Evolutionary conservation across 768 basidiomycete genomes (phyloP).

Genomic region (Calocybe gangraenosa): DNA sequence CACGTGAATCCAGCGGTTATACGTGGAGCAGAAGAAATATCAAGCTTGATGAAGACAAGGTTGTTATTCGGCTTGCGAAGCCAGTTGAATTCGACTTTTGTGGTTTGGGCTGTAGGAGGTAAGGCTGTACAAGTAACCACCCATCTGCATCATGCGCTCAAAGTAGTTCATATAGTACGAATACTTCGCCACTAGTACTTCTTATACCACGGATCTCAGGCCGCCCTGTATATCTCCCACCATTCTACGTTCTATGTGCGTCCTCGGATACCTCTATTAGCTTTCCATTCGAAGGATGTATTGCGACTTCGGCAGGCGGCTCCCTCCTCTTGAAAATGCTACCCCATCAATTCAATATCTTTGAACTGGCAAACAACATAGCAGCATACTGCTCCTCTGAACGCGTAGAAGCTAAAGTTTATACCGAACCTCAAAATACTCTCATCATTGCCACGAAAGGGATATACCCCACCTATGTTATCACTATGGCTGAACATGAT

Average conservation of each 20-base stretch:
- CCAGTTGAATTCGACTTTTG: slow-evolving; percentile 21
- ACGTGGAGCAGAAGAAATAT: slow-evolving; percentile 4
- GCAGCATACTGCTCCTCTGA: slow-evolving; percentile 8
- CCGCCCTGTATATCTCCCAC: slow-evolving; percentile 17
- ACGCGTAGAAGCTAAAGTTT: background rate
- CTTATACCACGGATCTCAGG: slow-evolving; percentile 24
- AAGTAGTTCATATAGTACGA: slow-evolving; percentile 17
- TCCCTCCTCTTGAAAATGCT: slow-evolving; percentile 22
- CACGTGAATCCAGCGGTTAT: slow-evolving; percentile 3
- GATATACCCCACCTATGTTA: slow-evolving; percentile 7
- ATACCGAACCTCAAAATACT: background rate
- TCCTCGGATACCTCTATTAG: slow-evolving; percentile 23
- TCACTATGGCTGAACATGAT: background rate
- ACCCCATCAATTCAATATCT: slow-evolving; percentile 10
- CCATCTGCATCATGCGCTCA: background rate
- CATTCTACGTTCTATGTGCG: slow-evolving; percentile 26
- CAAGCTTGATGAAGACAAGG: slow-evolving; percentile 1
- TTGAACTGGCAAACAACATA: slow-evolving; percentile 14
- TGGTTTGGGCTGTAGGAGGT: slow-evolving; percentile 20
- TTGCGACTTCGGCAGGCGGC: slow-evolving; percentile 26
- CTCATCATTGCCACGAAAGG: slow-evolving; percentile 6
- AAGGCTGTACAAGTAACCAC: background rate
- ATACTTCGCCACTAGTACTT: slow-evolving; percentile 25
- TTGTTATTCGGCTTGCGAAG: slow-evolving; percentile 16
- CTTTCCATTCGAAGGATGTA: slow-evolving; percentile 19